These are phyloP conservation scores for Cicer judaicum DNA, from an alignment of 306 rosid genomes.

Conservation along the genomic window DNA sequence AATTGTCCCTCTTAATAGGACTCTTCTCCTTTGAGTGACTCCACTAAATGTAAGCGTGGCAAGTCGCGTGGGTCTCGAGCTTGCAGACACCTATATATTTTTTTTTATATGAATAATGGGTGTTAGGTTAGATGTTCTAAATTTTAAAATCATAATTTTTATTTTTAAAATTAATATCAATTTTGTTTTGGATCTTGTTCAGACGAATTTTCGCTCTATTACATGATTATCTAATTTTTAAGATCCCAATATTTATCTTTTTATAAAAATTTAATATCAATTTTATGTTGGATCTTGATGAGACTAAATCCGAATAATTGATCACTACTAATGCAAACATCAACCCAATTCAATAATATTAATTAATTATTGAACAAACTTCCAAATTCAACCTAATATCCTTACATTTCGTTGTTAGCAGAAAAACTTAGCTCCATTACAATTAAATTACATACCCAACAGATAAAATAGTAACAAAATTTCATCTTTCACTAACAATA, in stretches of 20 bases:
- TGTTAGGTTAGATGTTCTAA: too few species aligned
- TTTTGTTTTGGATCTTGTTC: too few species aligned
- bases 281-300: too few species aligned
- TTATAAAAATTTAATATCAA: too few species aligned
- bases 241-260: too few species aligned
- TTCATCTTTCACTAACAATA: conserved; percentile 21
- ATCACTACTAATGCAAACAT: conserved; percentile 4
- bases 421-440: background rate
- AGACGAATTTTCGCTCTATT: too few species aligned
- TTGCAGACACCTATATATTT: background rate
- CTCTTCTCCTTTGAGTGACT: too few species aligned
- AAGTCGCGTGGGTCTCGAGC: conserved; percentile 43
- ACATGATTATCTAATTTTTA: too few species aligned
- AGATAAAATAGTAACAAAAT: conserved; percentile 21
- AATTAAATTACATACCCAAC: background rate
- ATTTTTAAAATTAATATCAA: too few species aligned
- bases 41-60: too few species aligned
- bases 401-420: conserved; percentile 23
- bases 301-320: background rate
- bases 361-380: background rate
- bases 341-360: conserved; percentile 8
- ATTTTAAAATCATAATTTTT: too few species aligned
- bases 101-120: background rate
- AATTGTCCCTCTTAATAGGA: too few species aligned
- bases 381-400: conserved; percentile 37